Evolutionary conservation across 352 stramenopile species (phyloP), one percentile per base, ranked within the genome.

Genomic region (Sclerospora graminicola): DNA sequence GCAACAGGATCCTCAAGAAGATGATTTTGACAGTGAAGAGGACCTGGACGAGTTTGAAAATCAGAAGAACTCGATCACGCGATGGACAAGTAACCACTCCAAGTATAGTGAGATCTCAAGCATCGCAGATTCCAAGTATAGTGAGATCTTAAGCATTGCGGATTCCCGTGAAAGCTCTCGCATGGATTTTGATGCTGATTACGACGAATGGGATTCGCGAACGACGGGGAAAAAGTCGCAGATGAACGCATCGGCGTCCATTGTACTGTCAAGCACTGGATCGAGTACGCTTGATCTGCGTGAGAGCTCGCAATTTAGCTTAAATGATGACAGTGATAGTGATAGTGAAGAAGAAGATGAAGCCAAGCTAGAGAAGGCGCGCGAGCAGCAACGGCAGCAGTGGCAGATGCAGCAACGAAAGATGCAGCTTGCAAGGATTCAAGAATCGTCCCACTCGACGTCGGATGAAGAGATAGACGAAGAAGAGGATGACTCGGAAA

Each of bases 101-200:
- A 51, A 59, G 35, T 45, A 53, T n/a, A 69, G 60, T 33, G 31
- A 48, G 26, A 27, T 62, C 15, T 60, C 56, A 10, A 69, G 56
- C 41, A 45, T 31, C 10, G 13, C 57, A 18, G n/a, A 47, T 31
- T 58, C 60, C 2, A 51, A 59, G 35, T 45, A 53, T n/a, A 69
- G 60, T 33, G 31, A 48, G 26, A 27, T 62, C 15, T 60, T 51
- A 10, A 69, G 56, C 41, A 45, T 31, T 9, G 13, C 3, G 21
- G 62, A 64, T 14, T 35, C 51, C 38, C 62, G 62, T 21, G 62
- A 66, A 40, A 72, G 62, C 37, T 72, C 62, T n/a, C 45, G 41
- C 32, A 44, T 72, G 34, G 33, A 63, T 18, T 66, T 68, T 34
- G 62, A 56, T 19, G 50, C 60, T 11, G 54, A 68, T 23, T 46